Base-by-base conservation (phyloP, 495 filamentous ascomycete genomes). In the Penicillium ucsense region DNA sequence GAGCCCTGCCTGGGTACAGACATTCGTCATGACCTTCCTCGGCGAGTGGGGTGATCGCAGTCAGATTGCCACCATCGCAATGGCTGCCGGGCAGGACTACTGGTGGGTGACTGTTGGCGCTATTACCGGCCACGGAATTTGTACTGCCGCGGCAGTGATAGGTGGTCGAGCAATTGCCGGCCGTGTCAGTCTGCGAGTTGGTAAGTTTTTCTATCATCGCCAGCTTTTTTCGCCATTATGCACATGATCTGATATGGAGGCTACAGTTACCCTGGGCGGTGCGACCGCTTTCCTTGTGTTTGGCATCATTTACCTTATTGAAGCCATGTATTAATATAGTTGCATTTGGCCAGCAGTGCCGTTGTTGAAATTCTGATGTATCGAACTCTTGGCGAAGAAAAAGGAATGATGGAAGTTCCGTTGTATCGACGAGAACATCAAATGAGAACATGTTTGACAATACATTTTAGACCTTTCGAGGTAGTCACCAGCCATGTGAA, bases 11-110 rank as follows among this genome's bases (percentile, higher is more conserved):
- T 98, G 92, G 92, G 92, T 98, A 9, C 92, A 98, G 66, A 98
- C 94, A 4, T 98, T 98, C 63, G 81, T 89, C 51, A 98, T 98
- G 92, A 98, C 92, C 3, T 98, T 98, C 68, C 70, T 98, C 31
- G 92, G 92, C 7, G 92, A 98, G 65, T 97, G 94, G 92, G 92
- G 92, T 41, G 92, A 98, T 60, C 82, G 92, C 50, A 94, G 87
- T 60, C 92, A 98, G 65, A 98, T 98, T 59, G 94, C 92, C 10
- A 98, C 92, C 5, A 95, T 98, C 59, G 92, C 92, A 35, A 98
- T 98, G 92, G 94, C 92, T 40, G 92, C 92, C 7, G 92, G 92
- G 3, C 87, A 94, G 68, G 94, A 97, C 62, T 97, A 97, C 61
- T 97, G 90, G 92, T 96, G 89, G 88, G 92, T 98, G 10, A 95